phyloP scores from a whole-genome alignment of 306 rosid species.

The Ochetophila trinervis region DNA sequence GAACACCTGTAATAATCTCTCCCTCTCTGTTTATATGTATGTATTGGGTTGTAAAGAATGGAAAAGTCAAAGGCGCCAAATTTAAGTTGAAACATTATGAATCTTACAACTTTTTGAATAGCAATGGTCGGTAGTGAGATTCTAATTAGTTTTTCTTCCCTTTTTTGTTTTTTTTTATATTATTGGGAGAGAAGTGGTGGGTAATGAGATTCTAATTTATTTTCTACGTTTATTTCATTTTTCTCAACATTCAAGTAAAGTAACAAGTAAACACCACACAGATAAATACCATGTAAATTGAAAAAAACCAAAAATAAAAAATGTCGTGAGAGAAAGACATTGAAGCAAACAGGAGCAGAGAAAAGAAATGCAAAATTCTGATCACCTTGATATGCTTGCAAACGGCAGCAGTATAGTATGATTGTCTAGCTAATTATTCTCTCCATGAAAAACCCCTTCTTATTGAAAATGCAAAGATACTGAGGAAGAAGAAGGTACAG shows the following conservation, averaged over 20 bases:
- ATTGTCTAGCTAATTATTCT: constrained; percentile 7
- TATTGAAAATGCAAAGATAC: constrained; percentile 4
- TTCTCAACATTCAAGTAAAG: constrained; percentile 12
- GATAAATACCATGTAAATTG: background rate
- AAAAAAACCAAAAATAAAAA: background rate
- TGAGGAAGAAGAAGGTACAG: background rate
- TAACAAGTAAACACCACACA: background rate
- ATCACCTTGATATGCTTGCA: constrained; percentile 25
- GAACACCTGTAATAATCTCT: background rate
- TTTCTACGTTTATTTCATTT: background rate
- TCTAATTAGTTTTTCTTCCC: no score
- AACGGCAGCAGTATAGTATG: constrained; percentile 4
- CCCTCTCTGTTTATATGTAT: background rate
- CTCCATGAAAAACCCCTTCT: constrained; percentile 25
- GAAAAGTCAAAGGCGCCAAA: background rate
- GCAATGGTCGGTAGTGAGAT: background rate
- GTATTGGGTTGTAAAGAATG: background rate
- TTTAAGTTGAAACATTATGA: background rate
- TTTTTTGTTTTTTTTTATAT: no score
- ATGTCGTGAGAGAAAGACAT: no score
- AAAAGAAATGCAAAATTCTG: background rate
- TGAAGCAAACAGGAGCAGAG: background rate
- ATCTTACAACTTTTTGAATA: background rate
- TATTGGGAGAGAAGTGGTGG: background rate
- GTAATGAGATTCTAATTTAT: background rate